Evolutionary conservation across 2,329 filamentous ascomycete genomes (phyloP), one percentile per base, ranked within the genome.

Genomic region (Fusarium sororula): DNA sequence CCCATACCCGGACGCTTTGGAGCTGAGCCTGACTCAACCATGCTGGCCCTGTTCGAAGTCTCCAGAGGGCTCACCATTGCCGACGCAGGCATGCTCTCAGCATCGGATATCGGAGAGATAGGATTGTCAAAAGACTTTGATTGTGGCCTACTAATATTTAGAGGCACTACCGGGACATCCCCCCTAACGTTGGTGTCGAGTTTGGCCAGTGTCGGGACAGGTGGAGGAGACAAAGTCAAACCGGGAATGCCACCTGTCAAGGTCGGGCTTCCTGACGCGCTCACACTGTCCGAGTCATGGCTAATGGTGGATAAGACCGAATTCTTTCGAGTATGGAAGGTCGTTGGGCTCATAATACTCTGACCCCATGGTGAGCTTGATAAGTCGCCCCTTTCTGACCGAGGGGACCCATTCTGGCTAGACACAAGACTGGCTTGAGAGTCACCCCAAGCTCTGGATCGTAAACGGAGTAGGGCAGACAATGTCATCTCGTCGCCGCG

Each of bases 381-480:
- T 57, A 83, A 84, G 30, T 89, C 88, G 4, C 83, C 86, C 63
- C 87, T 83, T 47, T 87, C 85, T 9, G 86, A 86, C 32, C 83
- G 81, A 4, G 87, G 87, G 24, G 87, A 88, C 6, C 86, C 87
- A 54, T 87, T 87, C 11, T 83, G 82, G 42, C 86, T 86, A 6
- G 88, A 90, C 72, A 86, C 86, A 11, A 95, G 83, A 76, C 93
- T 96, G 2, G 88, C 90, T 77, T 94, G 93, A 65, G 94, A 96
- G 9, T 93, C 93, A 30, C 94, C 94, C 89, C 94, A 98, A 0
- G 94, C 92, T 56, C 89, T 91, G 17, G 90, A 91, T 7, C 95
- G 90, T 47, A 97, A 82, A 70, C 91, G 92, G 82, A 94, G 86
- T 22, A 97, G 85, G 2, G 92, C 89, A 54, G 91, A 91, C 13